Percentiles rank a stretch among this genome's conserved stretches.
Evolutionary conservation across 805 yeast species (phyloP).

Genomic region (Candida tibetensis): DNA sequence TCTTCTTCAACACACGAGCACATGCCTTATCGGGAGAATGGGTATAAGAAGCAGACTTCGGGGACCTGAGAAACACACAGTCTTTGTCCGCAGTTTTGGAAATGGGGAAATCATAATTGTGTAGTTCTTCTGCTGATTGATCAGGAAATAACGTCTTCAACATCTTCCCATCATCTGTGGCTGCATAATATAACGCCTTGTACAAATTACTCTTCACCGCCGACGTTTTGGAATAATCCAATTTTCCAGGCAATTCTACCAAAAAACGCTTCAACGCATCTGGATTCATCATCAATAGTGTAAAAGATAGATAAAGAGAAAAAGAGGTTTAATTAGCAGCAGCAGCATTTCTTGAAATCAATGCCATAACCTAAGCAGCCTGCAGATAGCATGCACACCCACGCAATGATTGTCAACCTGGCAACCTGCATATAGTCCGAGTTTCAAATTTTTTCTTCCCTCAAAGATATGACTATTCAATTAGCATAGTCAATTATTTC

Average conservation of each 20-base stretch:
- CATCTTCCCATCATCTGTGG: conserved; percentile 14
- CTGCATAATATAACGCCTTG: conserved; percentile 31
- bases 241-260: conserved; percentile 22
- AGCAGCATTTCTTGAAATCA: too few species aligned
- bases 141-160: conserved; percentile 13
- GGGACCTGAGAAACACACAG: not conserved
- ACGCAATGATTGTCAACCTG: too few species aligned
- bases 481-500: too few species aligned
- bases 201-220: conserved; percentile 20
- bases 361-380: too few species aligned
- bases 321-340: too few species aligned
- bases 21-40: conserved; percentile 66
- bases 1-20: conserved; percentile 57
- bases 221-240: conserved; percentile 12
- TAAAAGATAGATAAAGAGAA: too few species aligned
- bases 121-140: conserved; percentile 1
- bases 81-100: not conserved
- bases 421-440: too few species aligned
- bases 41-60: conserved; percentile 13
- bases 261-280: conserved; percentile 20
- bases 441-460: too few species aligned
- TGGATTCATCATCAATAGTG: not conserved
- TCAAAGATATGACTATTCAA: too few species aligned
- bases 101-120: not conserved
- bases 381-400: too few species aligned